Evolutionary conservation across 139 green algal species (phyloP).

Genomic region (Marvania coccoides): DNA sequence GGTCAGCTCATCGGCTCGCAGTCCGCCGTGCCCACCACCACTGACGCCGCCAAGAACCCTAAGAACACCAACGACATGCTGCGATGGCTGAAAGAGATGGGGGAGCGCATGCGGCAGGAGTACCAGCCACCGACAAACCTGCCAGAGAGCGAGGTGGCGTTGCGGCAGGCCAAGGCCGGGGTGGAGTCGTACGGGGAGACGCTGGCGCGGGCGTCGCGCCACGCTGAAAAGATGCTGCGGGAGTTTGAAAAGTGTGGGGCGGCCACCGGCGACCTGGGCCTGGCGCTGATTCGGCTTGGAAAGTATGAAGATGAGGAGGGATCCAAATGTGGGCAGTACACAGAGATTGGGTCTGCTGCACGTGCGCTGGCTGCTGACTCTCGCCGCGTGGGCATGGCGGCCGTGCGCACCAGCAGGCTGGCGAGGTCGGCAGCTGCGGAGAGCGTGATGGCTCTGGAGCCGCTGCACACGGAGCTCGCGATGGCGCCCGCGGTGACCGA

Average conservation of each 20-base stretch:
- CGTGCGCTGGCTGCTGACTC: constrained; percentile 28
- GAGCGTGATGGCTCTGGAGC: constrained; percentile 26
- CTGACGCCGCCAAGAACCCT: constrained; percentile 50
- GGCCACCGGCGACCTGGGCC: constrained; percentile 50
- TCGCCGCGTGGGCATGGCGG: constrained; percentile 23
- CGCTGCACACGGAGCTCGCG: constrained; percentile 58
- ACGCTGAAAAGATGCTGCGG: constrained; percentile 53
- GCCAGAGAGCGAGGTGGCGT: constrained; percentile 21
- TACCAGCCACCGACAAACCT: constrained; percentile 21
- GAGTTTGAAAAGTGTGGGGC: constrained; percentile 54
- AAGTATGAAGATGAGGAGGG: constrained; percentile 61
- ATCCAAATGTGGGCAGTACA: constrained; percentile 33
- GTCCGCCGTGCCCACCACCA: constrained; percentile 41
- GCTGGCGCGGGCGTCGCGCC: constrained; percentile 32
- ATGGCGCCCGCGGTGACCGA: constrained; percentile 34
- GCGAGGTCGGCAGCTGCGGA: constrained; percentile 16
- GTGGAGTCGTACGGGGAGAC: constrained; percentile 46
- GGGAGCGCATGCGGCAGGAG: constrained; percentile 31
- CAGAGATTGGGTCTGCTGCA: constrained; percentile 17
- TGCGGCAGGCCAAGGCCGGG: constrained; percentile 17
- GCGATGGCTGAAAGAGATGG: constrained; percentile 65
- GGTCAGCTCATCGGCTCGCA: constrained; percentile 64
- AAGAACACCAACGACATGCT: constrained; percentile 57
- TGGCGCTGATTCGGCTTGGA: constrained; percentile 55
- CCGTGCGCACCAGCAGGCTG: constrained; percentile 33